phyloP scores from a whole-genome alignment of 345 rosid species.

The Populus ilicifolia region DNA sequence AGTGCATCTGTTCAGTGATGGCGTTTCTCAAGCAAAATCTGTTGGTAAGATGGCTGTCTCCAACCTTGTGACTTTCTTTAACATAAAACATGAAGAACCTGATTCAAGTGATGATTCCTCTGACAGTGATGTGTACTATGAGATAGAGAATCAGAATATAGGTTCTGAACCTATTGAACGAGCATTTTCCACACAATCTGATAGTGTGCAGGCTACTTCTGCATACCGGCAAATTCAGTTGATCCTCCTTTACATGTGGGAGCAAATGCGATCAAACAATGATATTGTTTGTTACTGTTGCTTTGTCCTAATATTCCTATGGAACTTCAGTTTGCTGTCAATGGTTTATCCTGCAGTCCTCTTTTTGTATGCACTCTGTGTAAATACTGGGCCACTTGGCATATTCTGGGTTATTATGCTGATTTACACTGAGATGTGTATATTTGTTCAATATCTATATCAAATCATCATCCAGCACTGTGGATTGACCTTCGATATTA shows the following conservation, averaged over 20 bases:
- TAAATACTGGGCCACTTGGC: conserved; percentile 34
- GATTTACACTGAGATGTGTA: conserved; percentile 38
- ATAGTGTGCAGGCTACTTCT: conserved; percentile 13
- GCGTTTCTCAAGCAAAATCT: conserved; percentile 40
- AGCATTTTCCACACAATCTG: conserved; percentile 22
- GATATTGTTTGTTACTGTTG: conserved; percentile 45
- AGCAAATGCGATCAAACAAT: conserved; percentile 39
- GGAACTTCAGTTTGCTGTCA: conserved; percentile 45
- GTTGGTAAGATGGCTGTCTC: conserved; percentile 34
- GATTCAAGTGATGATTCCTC: conserved; percentile 18
- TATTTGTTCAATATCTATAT: conserved; percentile 38
- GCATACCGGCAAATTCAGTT: conserved; percentile 26
- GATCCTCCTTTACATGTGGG: conserved; percentile 37
- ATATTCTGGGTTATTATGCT: conserved; percentile 44
- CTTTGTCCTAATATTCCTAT: conserved; percentile 39
- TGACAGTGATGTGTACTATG: conserved; percentile 33
- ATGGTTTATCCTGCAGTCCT: conserved; percentile 42
- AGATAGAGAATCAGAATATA: conserved; percentile 31
- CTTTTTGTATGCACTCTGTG: conserved; percentile 40
- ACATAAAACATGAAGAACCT: conserved; percentile 26
- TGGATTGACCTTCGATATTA: conserved; percentile 18
- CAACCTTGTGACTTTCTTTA: conserved; percentile 32
- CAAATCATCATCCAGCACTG: conserved; percentile 43
- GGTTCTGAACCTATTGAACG: conserved; percentile 22
- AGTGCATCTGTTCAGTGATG: conserved; percentile 30